A percentile compares a stretch with the other conserved stretches of the same genome.
Evolutionary conservation across 1,139 yeast genomes (phyloP).

Genomic region (Scheffersomyces cryptocercus): DNA sequence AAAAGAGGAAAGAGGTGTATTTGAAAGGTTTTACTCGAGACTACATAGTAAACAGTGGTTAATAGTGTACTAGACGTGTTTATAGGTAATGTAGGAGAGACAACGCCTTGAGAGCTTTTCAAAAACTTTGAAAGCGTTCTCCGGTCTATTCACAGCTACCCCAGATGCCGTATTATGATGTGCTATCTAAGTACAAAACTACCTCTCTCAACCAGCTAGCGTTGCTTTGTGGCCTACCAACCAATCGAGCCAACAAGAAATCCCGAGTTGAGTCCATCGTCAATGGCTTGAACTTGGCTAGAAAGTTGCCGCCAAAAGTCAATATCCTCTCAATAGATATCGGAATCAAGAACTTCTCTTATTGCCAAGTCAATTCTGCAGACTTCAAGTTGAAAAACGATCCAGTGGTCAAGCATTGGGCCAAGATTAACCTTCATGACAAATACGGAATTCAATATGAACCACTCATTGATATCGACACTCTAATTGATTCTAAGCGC

Average conservation of each 20-base stretch:
- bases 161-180: not conserved
- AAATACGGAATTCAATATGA: constrained; percentile 15
- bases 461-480: constrained; percentile 12
- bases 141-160: too few species aligned
- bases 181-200: constrained; percentile 9
- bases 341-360: constrained; percentile 45
- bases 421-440: constrained; percentile 28
- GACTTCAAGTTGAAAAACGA: constrained; percentile 8
- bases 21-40: too few species aligned
- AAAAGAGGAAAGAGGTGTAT: too few species aligned
- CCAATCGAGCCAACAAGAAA: constrained; percentile 26
- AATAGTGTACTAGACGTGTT: too few species aligned
- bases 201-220: constrained; percentile 31
- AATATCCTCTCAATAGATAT: constrained; percentile 35
- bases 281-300: constrained; percentile 20
- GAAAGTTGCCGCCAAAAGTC: constrained; percentile 15
- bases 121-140: too few species aligned
- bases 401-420: constrained; percentile 24
- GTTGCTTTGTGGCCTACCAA: constrained; percentile 35
- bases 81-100: too few species aligned
- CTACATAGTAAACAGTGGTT: too few species aligned
- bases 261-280: constrained; percentile 25
- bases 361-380: constrained; percentile 25
- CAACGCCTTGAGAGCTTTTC: too few species aligned
- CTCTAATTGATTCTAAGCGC: constrained; percentile 25